Evolutionary conservation across 2,329 filamentous ascomycete species (phyloP), one percentile per base, ranked within the genome.

Genomic region (Alternaria triticimaculans): DNA sequence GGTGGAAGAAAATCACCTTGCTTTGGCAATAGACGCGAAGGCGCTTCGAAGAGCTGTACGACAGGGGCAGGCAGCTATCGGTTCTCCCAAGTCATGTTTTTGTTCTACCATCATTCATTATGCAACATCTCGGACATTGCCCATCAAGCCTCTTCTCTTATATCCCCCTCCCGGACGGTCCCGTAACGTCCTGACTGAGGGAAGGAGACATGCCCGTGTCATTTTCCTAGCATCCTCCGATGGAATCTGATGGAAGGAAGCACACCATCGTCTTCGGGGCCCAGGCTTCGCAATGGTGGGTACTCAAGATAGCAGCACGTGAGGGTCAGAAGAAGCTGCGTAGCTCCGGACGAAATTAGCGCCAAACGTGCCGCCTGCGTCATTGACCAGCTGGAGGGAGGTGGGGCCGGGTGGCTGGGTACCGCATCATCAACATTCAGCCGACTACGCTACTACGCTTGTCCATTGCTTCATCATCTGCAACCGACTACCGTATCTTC

Each of bases 1-100:
- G 69, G 73, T 68, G 70, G 66, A 75, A 68, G 69, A 73, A 71
- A 55, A 56, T 72, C 15, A 70, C 54, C n/a, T 23, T 69, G 33
- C 63, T 76, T 21, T 76, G 74, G 74, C 63, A 75, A 55, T 76
- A 64, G 25, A 50, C 3, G 18, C 25, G 25, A 50, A 45, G 28
- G 25, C n/a, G 48, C n/a, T 12, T 30, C 11, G 48, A 50, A 25
- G 28, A 28, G 48, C 25, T 50, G 48, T 50, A 18, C n/a, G 28
- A 18, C 10, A 50, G 18, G 25, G 28, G 48, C 25, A 50, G 25
- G 48, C 48, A 30, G 10, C 18, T 30, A 20, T 30, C 25, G n/a
- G 28, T 30, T 41, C 37, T 10, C 37, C 9, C 15, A 41, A 41
- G 15, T 41, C n/a, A 41, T 41, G 2, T 41, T 41, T 41, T 41